phyloP scores from a whole-genome alignment of 371 early-diverging fungal genomes.

The Syncephalis plumigaleata region DNA sequence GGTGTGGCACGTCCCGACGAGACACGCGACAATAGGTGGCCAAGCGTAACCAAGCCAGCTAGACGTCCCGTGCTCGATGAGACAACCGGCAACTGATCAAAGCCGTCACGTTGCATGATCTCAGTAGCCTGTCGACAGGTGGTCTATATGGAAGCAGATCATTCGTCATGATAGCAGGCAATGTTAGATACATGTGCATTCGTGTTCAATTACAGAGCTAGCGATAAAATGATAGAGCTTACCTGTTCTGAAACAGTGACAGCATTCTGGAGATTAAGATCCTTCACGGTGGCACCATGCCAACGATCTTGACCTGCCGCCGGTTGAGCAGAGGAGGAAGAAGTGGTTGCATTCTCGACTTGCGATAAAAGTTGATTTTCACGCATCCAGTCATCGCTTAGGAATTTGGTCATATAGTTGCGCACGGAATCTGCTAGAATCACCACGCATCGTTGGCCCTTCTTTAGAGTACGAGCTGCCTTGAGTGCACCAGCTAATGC shows the following conservation, averaged over 20 bases:
- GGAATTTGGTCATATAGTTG: conserved; percentile 96
- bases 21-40: conserved; percentile 70
- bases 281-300: conserved; percentile 62
- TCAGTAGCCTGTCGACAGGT: conserved; percentile 63
- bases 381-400: conserved; percentile 92
- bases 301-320: conserved; percentile 27
- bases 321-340: conserved; percentile 7
- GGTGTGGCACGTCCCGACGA: conserved; percentile 47
- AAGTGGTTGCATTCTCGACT: conserved; percentile 40
- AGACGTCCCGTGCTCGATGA: conserved; percentile 32
- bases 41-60: conserved; percentile 74
- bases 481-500: conserved; percentile 74
- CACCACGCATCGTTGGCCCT: conserved; percentile 82
- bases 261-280: conserved; percentile 62
- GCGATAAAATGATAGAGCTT: no score
- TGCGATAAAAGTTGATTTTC: conserved; percentile 38
- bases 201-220: conserved; percentile 2
- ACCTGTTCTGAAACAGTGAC: conserved; percentile 41
- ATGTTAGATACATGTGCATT: conserved; percentile 9
- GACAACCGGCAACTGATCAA: conserved; percentile 91
- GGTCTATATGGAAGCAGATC: conserved; percentile 16
- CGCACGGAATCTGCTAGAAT: conserved; percentile 90
- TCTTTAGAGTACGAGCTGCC: conserved; percentile 65
- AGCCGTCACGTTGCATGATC: conserved; percentile 73
- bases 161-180: no score